These are phyloP conservation scores for Sphenostylis stenocarpa DNA, from an alignment of 306 rosid species.

Conservation along the genomic window DNA sequence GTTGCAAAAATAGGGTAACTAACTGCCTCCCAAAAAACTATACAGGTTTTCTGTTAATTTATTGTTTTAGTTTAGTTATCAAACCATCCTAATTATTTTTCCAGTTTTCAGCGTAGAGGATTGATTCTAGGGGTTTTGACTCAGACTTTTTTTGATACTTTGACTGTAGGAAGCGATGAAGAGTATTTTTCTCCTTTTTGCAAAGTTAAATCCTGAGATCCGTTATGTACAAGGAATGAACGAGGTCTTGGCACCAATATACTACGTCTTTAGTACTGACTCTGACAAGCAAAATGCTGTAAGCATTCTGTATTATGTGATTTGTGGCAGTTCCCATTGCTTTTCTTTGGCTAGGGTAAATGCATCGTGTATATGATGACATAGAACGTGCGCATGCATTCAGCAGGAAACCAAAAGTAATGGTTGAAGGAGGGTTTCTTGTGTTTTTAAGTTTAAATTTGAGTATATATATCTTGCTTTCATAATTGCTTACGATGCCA, in stretches of 20 bases:
- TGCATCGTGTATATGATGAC: background rate
- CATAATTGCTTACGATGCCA: conserved; percentile 5
- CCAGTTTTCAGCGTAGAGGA: background rate
- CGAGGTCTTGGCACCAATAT: conserved; percentile 86
- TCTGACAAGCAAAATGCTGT: conserved; percentile 62
- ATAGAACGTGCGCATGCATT: background rate
- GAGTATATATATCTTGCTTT: background rate
- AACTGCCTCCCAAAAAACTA: background rate
- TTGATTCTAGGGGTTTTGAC: background rate
- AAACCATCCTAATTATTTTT: background rate
- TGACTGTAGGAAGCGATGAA: conserved; percentile 75
- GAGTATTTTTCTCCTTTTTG: conserved; percentile 73
- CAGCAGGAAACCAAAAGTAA: background rate
- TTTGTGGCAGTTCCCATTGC: background rate
- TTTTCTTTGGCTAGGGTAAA: background rate
- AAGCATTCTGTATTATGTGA: conserved; percentile 41
- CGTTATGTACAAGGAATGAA: conserved; percentile 93
- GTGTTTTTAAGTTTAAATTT: conserved; percentile 6
- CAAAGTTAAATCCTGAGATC: conserved; percentile 77
- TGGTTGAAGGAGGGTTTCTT: conserved; percentile 3
- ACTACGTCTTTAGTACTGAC: conserved; percentile 65
- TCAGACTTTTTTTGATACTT: conserved; percentile 19
- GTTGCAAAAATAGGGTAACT: conserved; percentile 67
- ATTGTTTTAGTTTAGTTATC: conserved; percentile 8
- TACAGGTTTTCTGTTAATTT: background rate